phyloP scores from a whole-genome alignment of 371 early-diverging fungal genomes.

The Mucor racemosus region DNA sequence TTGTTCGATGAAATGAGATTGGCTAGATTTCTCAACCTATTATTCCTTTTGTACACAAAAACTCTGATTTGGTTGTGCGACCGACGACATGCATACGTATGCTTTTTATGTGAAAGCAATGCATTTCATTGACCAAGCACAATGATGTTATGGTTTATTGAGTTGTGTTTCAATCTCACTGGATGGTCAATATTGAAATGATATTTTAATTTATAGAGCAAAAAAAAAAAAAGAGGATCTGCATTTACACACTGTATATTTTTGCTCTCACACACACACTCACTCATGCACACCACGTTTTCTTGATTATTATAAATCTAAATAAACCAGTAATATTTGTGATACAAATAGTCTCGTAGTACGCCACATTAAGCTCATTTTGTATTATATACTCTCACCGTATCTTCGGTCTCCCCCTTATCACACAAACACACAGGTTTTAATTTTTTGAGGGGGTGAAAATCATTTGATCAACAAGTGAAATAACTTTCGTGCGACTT shows the following conservation, averaged over 20 bases:
- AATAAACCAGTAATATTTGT: not conserved
- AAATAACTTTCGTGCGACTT: not conserved
- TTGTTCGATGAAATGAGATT: no score
- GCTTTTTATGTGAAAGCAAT: not conserved
- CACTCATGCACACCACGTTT: slow-evolving; percentile 5
- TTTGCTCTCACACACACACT: not conserved
- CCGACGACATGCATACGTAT: slow-evolving; percentile 1
- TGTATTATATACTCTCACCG: no score
- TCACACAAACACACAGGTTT: not conserved
- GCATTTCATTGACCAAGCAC: not conserved
- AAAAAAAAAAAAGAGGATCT: not conserved
- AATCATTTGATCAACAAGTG: not conserved
- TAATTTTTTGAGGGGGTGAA: not conserved
- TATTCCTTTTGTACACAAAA: not conserved
- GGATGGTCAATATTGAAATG: not conserved
- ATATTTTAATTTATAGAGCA: not conserved
- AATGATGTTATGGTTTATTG: not conserved
- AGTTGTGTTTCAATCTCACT: not conserved
- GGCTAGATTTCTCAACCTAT: no score
- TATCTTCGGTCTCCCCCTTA: not conserved
- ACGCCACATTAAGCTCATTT: slow-evolving; percentile 4
- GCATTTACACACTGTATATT: not conserved
- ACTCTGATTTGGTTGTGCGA: not conserved
- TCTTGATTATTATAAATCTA: not conserved
- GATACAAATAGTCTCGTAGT: slow-evolving; percentile 4